Evolutionary conservation across 2,329 filamentous ascomycete genomes (phyloP), one percentile per base, ranked within the genome.

Genomic region (Phyllosticta paracitricarpa): DNA sequence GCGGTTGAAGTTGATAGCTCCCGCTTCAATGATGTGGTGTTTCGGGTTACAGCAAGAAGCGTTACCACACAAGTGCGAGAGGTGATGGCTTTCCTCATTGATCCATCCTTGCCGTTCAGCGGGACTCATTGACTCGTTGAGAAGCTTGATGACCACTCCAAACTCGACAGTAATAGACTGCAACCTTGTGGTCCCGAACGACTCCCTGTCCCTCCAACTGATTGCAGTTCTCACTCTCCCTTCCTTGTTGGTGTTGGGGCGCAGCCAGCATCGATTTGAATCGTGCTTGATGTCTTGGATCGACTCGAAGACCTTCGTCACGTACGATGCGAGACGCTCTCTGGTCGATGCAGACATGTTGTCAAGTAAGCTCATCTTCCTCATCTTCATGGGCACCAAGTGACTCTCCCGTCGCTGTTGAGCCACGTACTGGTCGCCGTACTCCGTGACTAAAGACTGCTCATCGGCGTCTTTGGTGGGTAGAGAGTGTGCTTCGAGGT

Each of bases 11-110:
- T 61, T 61, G 12, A 24, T n/a, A 5, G 2, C 2, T 1, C 12
- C 26, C 0, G 54, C 40, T 19, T 61, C 54, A 8, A 61, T 52
- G 2, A 48, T 53, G 26, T 51, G 54, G 19, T 61, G 59, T 19
- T 8, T 3, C 1, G 59, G 40, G 7, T 57, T 40, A 2, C 51
- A 2, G 28, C 59, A 61, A 1, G 4, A 9, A 14, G n/a, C 26
- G 7, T 61, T 56, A 7, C 58, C 54, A 17, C 58, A 61, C 3
- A 61, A 8, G 14, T 61, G 58, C 26, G 58, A 56, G 2, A 61
- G 9, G 4, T 61, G 14, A n/a, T 54, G 53, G 12, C 26, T 4
- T 1, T 22, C 19, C 19, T 51, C 40, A 3, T 35, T 12, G 0
- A 54, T 6, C 35, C 25, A 61, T 0, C 59, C 59, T 12, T 25